Evolutionary conservation across 768 basidiomycete genomes (phyloP), one percentile per base, ranked within the genome.

Genomic region (Phylloporus arenicola): DNA sequence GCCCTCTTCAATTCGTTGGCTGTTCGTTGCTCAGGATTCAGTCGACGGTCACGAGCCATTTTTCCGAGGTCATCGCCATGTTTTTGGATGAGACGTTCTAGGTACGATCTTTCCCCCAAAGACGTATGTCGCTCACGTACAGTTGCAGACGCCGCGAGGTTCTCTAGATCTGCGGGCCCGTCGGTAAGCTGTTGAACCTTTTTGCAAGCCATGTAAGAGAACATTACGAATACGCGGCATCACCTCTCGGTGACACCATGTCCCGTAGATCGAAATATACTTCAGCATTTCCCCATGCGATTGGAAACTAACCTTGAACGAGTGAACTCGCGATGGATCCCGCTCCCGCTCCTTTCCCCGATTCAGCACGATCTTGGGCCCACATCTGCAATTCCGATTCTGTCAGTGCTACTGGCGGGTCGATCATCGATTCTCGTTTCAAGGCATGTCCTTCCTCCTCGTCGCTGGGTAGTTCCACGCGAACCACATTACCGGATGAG

Each of bases 11-110:
- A 66, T 70, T 92, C 83, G 16, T 89, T 93, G 29, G 74, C 77
- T 2, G 92, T 96, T 62, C 85, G 80, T 71, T 98, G 95, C 67
- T 83, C 84, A 14, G 79, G 70, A 65, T 98, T 97, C 51, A 87
- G 66, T 68, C 76, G 84, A 51, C 82, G 72, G 70, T 98, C 94
- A 57, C 75, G 73, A 11, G 82, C 81, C 93, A 96, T 97, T 43
- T 69, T 73, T 25, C 79, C 77, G 20, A 84, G 70, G 70, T 97
- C 84, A 27, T 75, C 70, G 2, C 84, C 88, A 69, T 97, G 74
- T 66, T 79, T 84, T 37, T 68, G 67, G 12, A 89, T 79, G 25
- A 98, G 76, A 38, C 77, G 70, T 50, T 71, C 66, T 38, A 98
- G 73, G 67, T 86, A 88, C 40, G 68, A 70, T 50, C 74, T 65